Conservation (phyloP, 441 rosid genomes). For the Euphorbia schlechtendalii region DNA sequence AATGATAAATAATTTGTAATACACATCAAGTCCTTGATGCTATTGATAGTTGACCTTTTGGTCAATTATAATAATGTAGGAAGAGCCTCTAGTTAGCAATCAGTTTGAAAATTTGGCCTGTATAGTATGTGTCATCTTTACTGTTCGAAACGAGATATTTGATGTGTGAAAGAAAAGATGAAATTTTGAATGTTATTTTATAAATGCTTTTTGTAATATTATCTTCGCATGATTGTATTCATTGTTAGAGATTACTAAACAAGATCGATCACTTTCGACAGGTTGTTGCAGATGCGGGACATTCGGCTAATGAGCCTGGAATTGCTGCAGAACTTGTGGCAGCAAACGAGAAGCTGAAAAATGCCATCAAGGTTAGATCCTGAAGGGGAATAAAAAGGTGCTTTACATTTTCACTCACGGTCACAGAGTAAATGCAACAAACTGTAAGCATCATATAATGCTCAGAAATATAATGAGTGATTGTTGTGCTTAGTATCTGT, state of each 20-base stretch:
- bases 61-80: no score
- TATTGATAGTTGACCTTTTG: no score
- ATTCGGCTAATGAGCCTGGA: slow-evolving; percentile 87
- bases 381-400: slow-evolving; percentile 16
- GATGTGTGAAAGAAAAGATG: background rate
- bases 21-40: background rate
- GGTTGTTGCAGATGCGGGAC: slow-evolving; percentile 83
- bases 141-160: no score
- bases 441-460: background rate
- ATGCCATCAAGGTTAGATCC: slow-evolving; percentile 28
- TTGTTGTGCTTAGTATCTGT: no score
- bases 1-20: background rate
- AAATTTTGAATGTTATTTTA: no score
- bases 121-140: no score
- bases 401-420: background rate
- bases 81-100: background rate
- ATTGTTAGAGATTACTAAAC: background rate
- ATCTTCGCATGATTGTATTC: no score
- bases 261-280: slow-evolving; percentile 19
- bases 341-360: slow-evolving; percentile 71
- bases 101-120: no score
- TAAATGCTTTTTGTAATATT: no score
- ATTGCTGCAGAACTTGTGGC: slow-evolving; percentile 77
- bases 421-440: background rate
- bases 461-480: no score